Percentiles rank a stretch among this genome's conserved stretches.
Evolutionary conservation across 768 basidiomycete species (phyloP).

Genomic region (Chalciporus pseudorubinellus): DNA sequence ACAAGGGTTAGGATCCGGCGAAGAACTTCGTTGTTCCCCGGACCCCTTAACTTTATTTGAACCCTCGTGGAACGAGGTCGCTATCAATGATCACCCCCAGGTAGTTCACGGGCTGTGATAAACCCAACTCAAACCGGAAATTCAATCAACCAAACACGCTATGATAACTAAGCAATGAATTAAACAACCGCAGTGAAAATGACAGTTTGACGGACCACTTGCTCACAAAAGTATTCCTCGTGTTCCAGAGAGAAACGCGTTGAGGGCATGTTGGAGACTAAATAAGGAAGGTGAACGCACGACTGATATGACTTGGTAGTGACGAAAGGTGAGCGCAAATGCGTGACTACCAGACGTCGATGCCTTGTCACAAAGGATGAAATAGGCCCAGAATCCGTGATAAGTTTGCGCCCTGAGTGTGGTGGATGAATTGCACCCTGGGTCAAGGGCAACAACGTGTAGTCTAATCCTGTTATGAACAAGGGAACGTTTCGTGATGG

Average conservation of each 20-base stretch:
- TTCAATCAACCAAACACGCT: too few relatives aligned
- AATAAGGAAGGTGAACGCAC: constrained; percentile 1
- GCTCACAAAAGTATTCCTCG: constrained; percentile 9
- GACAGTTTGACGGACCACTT: neutral
- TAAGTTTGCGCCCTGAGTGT: neutral
- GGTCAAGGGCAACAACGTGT: constrained; percentile 11
- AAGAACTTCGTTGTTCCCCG: neutral
- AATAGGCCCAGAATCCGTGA: neutral
- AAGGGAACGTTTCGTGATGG: neutral
- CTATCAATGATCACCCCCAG: neutral
- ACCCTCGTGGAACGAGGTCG: neutral
- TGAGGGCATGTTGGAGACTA: constrained; percentile 4
- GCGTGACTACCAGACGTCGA: neutral
- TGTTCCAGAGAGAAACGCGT: neutral
- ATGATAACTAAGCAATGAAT: too few relatives aligned
- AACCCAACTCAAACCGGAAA: neutral
- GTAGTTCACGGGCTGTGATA: neutral
- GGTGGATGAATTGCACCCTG: neutral
- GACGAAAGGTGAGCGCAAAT: too few relatives aligned
- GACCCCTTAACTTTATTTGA: neutral
- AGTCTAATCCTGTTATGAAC: neutral
- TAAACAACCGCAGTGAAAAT: neutral
- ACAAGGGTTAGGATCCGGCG: neutral
- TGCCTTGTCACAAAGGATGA: neutral
- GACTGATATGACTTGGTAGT: neutral